These are phyloP conservation scores for Lasiodiplodia citricola DNA, from an alignment of 2,329 filamentous ascomycete species.

Conservation along the genomic window DNA sequence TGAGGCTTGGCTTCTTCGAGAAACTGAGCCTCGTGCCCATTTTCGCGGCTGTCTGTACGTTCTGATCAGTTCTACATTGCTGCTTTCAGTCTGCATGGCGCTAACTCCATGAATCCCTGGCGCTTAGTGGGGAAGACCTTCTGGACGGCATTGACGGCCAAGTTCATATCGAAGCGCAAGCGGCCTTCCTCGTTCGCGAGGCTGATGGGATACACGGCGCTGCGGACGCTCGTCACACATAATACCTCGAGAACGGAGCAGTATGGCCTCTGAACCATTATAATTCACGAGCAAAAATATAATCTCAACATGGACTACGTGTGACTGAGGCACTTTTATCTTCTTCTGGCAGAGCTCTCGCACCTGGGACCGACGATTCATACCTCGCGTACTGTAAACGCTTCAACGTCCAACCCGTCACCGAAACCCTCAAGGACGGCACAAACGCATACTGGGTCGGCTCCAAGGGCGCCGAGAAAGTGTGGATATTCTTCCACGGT, in stretches of 20 bases:
- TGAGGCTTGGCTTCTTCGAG: constrained; percentile 22
- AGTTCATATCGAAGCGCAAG: constrained; percentile 2
- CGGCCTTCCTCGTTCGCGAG: constrained; percentile 7
- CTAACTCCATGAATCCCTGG: not conserved
- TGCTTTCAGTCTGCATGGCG: too few relatives aligned
- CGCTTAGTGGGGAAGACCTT: not conserved
- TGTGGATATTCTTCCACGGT: constrained; percentile 23
- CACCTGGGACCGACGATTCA: constrained; percentile 3
- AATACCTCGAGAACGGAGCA: constrained; percentile 10
- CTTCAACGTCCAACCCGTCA: constrained; percentile 1
- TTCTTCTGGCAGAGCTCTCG: not conserved
- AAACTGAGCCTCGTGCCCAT: constrained; percentile 9
- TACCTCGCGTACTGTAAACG: constrained; percentile 17
- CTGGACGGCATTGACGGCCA: not conserved
- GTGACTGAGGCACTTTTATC: not conserved
- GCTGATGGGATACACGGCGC: not conserved
- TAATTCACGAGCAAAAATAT: not conserved
- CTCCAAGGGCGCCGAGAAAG: constrained; percentile 7
- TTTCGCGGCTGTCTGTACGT: constrained; percentile 11
- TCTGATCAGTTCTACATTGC: too few relatives aligned
- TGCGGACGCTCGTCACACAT: not conserved
- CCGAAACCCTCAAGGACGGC: constrained; percentile 22
- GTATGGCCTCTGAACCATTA: not conserved
- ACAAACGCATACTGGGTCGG: constrained; percentile 24
- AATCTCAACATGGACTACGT: not conserved